Evolutionary conservation across 768 basidiomycete species (phyloP), one percentile per base, ranked within the genome.

Genomic region (Dentipellis fragilis): DNA sequence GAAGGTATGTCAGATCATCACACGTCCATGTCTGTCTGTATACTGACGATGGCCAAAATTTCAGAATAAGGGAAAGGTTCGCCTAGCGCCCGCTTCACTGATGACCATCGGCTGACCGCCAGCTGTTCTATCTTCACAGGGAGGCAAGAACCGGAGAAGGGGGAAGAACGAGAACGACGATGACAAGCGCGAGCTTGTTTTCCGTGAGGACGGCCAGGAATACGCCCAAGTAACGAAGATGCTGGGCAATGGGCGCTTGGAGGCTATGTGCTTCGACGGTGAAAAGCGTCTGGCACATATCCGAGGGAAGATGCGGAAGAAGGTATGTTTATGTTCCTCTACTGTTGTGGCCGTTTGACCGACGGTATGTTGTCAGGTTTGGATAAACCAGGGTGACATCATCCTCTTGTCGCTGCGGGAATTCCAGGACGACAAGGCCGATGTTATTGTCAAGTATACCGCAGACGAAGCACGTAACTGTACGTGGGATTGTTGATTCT

Each of bases 81-180:
- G 57, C 40, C 36, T 17, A 10, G 10, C 21, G 46, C 2, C 49
- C 10, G 17, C 52, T 55, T 52, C 16, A 23, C 51, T 51, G 42
- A 50, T 53, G 34, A 10, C 47, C 39, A 50, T 37, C 53, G 54
- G 37, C 51, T 58, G 14, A 49, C 37, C 48, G 49, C 37, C 56
- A 45, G 59, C 29, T 49, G 22, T 23, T 49, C 19, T 45, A 54
- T 10, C 49, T 35, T 17, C 57, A 61, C 65, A 99, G 94, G 95
- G 95, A 70, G 96, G 95, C 59, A 98, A 99, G 80, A 99, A 98
- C 76, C 83, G 95, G 74, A 82, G 96, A 81, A 81, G 96, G 75
- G 96, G 96, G 80, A 99, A 99, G 83, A 98, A 97, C 74, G 95
- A 99, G 77, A 96, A 95, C 74, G 96, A 98, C 55, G 89, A 91